phyloP scores from a whole-genome alignment of 139 green algal genomes.

The Chlorella vulgaris region DNA sequence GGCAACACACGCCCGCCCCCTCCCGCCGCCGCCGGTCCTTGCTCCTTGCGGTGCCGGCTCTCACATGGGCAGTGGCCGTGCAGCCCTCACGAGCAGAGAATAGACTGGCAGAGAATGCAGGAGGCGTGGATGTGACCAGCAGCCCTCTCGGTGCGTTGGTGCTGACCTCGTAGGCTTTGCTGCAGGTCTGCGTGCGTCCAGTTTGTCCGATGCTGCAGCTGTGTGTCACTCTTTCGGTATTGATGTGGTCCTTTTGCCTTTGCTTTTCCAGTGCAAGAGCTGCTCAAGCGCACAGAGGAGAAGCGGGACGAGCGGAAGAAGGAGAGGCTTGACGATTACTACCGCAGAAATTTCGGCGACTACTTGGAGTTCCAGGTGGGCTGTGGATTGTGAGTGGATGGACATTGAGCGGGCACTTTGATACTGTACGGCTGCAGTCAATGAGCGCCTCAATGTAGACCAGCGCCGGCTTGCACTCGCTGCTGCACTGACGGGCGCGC shows the following conservation, averaged over 20 bases:
- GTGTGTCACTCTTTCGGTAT: too few relatives aligned
- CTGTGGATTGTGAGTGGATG: too few relatives aligned
- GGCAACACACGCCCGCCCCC: neutral
- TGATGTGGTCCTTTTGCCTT: too few relatives aligned
- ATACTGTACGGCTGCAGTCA: too few relatives aligned
- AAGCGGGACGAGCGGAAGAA: slow-evolving; percentile 43
- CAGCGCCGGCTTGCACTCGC: too few relatives aligned
- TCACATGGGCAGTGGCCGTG: neutral
- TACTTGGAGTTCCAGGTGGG: too few relatives aligned
- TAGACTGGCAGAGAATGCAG: slow-evolving; percentile 12
- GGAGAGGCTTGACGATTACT: slow-evolving; percentile 52
- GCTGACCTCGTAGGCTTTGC: neutral
- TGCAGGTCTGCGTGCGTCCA: too few relatives aligned
- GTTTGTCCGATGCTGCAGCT: too few relatives aligned
- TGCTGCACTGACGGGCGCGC: too few relatives aligned
- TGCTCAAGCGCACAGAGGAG: slow-evolving; percentile 47
- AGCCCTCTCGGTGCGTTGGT: slow-evolving; percentile 5
- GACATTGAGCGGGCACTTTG: too few relatives aligned
- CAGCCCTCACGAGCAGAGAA: neutral
- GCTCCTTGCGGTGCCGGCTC: neutral
- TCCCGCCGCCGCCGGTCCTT: neutral
- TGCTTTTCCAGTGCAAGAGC: slow-evolving; percentile 40
- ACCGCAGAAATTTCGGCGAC: slow-evolving; percentile 40
- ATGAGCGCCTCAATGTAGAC: too few relatives aligned
- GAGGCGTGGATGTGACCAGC: slow-evolving; percentile 3